phyloP scores from a whole-genome alignment of 345 rosid species.

The Mercurialis annua region DNA sequence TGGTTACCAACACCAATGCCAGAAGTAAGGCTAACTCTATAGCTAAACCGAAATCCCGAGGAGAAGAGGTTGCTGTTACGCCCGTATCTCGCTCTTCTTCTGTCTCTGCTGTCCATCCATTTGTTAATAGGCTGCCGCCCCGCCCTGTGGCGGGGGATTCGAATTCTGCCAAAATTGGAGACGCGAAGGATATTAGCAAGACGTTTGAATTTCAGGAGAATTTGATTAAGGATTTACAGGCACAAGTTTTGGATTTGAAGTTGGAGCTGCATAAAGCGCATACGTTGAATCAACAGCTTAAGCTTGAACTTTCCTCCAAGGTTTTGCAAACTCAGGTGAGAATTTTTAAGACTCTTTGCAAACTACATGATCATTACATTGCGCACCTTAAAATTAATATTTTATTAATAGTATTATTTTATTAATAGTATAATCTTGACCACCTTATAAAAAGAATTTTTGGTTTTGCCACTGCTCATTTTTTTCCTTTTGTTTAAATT shows the following conservation, averaged over 20 bases:
- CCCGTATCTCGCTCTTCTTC: constrained; percentile 27
- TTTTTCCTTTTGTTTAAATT: neutral
- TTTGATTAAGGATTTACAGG: constrained; percentile 57
- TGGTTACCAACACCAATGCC: constrained; percentile 30
- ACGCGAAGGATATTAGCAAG: constrained; percentile 29
- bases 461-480: constrained; percentile 53
- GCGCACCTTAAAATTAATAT: too few species aligned
- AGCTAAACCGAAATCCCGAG: constrained; percentile 51
- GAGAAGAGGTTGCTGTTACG: constrained; percentile 32
- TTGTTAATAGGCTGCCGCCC: constrained; percentile 46
- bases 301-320: too few species aligned
- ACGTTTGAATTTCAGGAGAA: constrained; percentile 47
- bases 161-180: constrained; percentile 28
- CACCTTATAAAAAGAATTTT: too few species aligned
- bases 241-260: constrained; percentile 47
- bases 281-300: constrained; percentile 48
- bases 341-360: too few species aligned
- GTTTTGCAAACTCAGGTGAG: too few species aligned
- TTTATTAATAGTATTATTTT: too few species aligned
- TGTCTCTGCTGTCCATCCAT: constrained; percentile 46
- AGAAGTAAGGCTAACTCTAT: too few species aligned
- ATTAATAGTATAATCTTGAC: too few species aligned
- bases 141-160: constrained; percentile 1
- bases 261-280: constrained; percentile 56
- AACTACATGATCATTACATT: too few species aligned